Base-by-base conservation (phyloP, 805 yeast species). In the Suhomyces sp. region DNA sequence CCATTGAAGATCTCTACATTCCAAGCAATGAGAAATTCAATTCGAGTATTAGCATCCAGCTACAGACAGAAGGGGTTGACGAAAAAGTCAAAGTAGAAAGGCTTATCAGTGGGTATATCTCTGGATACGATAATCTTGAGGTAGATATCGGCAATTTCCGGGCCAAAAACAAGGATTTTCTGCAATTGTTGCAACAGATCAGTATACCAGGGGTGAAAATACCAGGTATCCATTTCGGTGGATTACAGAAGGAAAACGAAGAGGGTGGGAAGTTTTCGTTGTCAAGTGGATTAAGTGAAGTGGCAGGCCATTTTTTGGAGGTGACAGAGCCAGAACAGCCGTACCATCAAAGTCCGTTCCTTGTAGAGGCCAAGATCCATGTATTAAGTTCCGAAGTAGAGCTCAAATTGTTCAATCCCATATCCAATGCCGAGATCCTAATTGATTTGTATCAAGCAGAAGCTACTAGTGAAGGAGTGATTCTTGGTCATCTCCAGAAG, bases 381-480 rank as follows among this genome's bases (percentile, higher is more conserved):
- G 43, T 79, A 3, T 57, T 78, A 56, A 58, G 72, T 0, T 72
- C 80, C 1, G 78, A 77, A 29, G 64, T 77, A 4, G 81, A 77
- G 44, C 48, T 79, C 37, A 68, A 71, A 0, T 59, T 78, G 0
- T 75, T 51, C 53, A 79, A 79, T 44, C 86, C 86, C 1, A 46
- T 79, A 1, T 36, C 43, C 4, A 77, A 79, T 46, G 51, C 64
- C n/a, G 71, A 65, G 11, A 54, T 74, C 1, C 46, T 55, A n/a
- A 54, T 75, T 10, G 57, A 56, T 7, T 55, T 79, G 13, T 39
- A 60, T 13, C 63, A 63, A 24, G 81, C 76, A 1, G 64, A 61
- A 33, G 83, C 83, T 0, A 58, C 60, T 1, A 68, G 69, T 41
- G 66, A 74, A 28, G 78, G 67, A 3, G 57, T 63, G 4, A 54